phyloP scores from a whole-genome alignment of 2,329 filamentous ascomycete species.

The Albophoma yamanashiensis region DNA sequence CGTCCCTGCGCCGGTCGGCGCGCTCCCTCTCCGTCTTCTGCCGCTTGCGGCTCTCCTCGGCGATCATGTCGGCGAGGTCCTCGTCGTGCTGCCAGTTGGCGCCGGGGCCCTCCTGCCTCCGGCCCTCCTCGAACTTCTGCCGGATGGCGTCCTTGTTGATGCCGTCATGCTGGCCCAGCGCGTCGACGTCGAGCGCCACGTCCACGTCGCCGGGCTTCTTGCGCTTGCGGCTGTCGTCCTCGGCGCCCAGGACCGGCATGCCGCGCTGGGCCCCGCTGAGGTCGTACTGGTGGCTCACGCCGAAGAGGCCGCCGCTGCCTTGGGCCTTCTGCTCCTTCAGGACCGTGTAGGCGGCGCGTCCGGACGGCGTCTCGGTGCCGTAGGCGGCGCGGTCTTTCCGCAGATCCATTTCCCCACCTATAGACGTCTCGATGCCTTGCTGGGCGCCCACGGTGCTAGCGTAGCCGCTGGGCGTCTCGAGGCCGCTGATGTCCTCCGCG shows the following conservation, averaged over 20 bases:
- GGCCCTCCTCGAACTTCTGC: slow-evolving; percentile 67
- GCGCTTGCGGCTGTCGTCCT: slow-evolving; percentile 68
- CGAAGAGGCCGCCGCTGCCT: slow-evolving; percentile 83
- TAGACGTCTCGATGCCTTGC: slow-evolving; percentile 54
- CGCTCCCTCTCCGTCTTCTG: slow-evolving; percentile 80
- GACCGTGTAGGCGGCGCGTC: slow-evolving; percentile 75
- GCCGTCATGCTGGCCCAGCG: slow-evolving; percentile 61
- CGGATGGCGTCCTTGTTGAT: slow-evolving; percentile 77
- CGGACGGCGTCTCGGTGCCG: slow-evolving; percentile 72
- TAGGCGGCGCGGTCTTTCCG: slow-evolving; percentile 73
- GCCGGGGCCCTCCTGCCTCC: slow-evolving; percentile 52
- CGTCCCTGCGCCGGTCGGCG: slow-evolving; percentile 51
- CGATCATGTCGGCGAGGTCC: slow-evolving; percentile 92
- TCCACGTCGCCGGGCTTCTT: slow-evolving; percentile 97
- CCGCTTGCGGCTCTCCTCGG: slow-evolving; percentile 81
- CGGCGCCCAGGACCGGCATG: slow-evolving; percentile 67
- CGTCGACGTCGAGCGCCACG: slow-evolving; percentile 80
- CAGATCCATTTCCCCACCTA: slow-evolving; percentile 81
- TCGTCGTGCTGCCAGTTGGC: slow-evolving; percentile 70
- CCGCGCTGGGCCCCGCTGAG: slow-evolving; percentile 46
- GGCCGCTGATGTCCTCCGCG: slow-evolving; percentile 36
- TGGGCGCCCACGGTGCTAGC: slow-evolving; percentile 74
- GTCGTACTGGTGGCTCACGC: slow-evolving; percentile 88
- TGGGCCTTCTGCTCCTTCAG: slow-evolving; percentile 77
- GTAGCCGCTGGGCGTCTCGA: slow-evolving; percentile 74